These are phyloP conservation scores for Leptographium galeiforme DNA, from an alignment of 2,329 filamentous ascomycete species.

Conservation along the genomic window DNA sequence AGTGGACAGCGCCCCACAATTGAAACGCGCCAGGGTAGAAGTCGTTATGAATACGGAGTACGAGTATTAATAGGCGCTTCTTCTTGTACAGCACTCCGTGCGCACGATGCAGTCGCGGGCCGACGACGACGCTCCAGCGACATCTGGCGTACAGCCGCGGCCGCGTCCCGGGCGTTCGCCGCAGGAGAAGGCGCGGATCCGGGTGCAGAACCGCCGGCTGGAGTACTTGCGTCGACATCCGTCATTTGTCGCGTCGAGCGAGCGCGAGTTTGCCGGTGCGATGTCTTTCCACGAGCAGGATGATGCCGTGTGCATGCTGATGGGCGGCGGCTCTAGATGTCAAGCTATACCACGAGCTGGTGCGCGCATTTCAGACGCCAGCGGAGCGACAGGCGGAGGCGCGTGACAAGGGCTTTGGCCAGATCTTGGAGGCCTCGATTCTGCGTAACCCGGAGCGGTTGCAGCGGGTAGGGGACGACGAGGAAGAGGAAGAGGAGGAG, in stretches of 20 bases:
- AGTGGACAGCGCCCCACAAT: too few relatives aligned
- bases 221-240: slow-evolving; percentile 62
- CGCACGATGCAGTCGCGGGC: neutral
- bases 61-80: too few relatives aligned
- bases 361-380: slow-evolving; percentile 63
- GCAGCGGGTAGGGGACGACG: slow-evolving; percentile 2
- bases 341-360: slow-evolving; percentile 66
- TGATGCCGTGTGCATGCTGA: neutral
- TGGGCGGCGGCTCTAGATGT: slow-evolving; percentile 39
- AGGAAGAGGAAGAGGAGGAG: slow-evolving; percentile 5
- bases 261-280: slow-evolving; percentile 42
- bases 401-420: slow-evolving; percentile 62
- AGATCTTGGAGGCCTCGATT: slow-evolving; percentile 65
- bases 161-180: slow-evolving; percentile 31
- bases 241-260: slow-evolving; percentile 49
- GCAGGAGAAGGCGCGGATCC: slow-evolving; percentile 31
- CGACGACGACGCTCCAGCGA: neutral
- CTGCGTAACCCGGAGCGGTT: slow-evolving; percentile 22
- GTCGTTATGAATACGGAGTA: too few relatives aligned
- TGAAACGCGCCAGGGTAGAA: too few relatives aligned
- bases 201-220: slow-evolving; percentile 61
- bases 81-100: neutral
- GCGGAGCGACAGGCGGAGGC: slow-evolving; percentile 63
- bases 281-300: neutral
- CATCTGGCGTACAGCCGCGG: slow-evolving; percentile 20